A percentile compares a stretch with the other conserved stretches of the same genome.
These are phyloP conservation scores for Calocybe cyanea DNA, from an alignment of 768 basidiomycete species.

Conservation along the genomic window DNA sequence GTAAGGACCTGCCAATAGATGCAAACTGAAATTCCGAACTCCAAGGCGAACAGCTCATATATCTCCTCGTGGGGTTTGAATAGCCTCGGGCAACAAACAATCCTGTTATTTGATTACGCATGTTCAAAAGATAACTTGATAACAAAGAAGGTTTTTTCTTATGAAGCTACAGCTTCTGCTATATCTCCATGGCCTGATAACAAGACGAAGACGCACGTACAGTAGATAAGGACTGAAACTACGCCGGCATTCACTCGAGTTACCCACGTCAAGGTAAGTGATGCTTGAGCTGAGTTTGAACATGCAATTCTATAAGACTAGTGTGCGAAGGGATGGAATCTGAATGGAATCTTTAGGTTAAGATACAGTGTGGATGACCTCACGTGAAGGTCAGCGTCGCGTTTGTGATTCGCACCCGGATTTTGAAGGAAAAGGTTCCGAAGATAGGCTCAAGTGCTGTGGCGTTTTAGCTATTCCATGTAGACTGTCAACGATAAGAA, in stretches of 20 bases:
- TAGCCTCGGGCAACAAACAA: slow-evolving; percentile 4
- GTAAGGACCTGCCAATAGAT: background rate
- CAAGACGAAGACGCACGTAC: background rate
- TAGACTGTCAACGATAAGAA: background rate
- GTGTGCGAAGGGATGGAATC: background rate
- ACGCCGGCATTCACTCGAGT: background rate
- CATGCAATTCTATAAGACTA: background rate
- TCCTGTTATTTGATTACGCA: background rate
- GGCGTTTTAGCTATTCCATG: slow-evolving; percentile 1
- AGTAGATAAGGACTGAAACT: slow-evolving; percentile 1
- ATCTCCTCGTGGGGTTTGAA: slow-evolving; percentile 9
- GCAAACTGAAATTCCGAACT: slow-evolving; percentile 11
- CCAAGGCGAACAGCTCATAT: slow-evolving; percentile 9
- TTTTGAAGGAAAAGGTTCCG: background rate
- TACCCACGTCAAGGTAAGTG: slow-evolving; percentile 1
- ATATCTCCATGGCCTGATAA: background rate
- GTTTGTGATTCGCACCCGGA: background rate
- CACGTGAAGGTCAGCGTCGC: slow-evolving; percentile 6
- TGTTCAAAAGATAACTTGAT: slow-evolving; percentile 2
- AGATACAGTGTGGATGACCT: background rate
- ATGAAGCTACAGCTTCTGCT: too few species aligned
- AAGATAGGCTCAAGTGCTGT: background rate
- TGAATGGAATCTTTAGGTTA: background rate
- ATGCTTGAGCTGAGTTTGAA: slow-evolving; percentile 1
- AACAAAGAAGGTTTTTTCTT: slow-evolving; percentile 11